Base-by-base conservation (phyloP, 108 stramenopile genomes). In the Parietichytrium sp. region DNA sequence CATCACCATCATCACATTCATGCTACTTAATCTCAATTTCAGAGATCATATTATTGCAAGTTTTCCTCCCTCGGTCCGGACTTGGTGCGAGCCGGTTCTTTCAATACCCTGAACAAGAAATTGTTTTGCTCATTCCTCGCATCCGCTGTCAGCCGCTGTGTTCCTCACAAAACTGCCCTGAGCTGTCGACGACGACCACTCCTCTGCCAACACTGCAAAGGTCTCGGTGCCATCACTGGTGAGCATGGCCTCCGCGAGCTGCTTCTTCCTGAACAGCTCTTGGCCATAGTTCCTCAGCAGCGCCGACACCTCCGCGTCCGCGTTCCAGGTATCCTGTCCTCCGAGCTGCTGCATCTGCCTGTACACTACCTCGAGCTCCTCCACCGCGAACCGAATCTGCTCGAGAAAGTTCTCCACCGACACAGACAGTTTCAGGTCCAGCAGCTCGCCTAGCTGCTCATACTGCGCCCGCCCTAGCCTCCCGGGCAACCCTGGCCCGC, bases 311-410 rank as follows among this genome's bases (percentile, higher is more conserved):
- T n/a, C n/a, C n/a, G n/a, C n/a, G n/a, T n/a, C n/a, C n/a, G n/a
- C n/a, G n/a, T n/a, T n/a, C 61, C 61, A 72, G 15, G 36, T 42
- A 20, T 72, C 61, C 10, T n/a, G 36, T 6, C 38, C 61, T 0
- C 38, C 61, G 33, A 72, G 45, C 38, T 33, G 20, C 15, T 72
- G 6, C 16, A 72, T 2, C 61, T 72, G 61, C 61, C 45, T 72
- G 6, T 6, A 72, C 15, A 72, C 61, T 7, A 72, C 61, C 61
- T 72, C 61, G 61, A 72, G 61, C 61, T 72, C 61, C 42, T 72
- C 61, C 6, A 72, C 61, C 38, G 38, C 36, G 15, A 72, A 7
- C 15, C 61, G 61, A 7, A 72, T 8, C 61, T 72, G 61, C 61
- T 72, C 61, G 3, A 72, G 61, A 72, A 27, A 72, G 61, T 12